Conservation (phyloP, 305 asterid genomes). For the Plantago coronopus region DNA sequence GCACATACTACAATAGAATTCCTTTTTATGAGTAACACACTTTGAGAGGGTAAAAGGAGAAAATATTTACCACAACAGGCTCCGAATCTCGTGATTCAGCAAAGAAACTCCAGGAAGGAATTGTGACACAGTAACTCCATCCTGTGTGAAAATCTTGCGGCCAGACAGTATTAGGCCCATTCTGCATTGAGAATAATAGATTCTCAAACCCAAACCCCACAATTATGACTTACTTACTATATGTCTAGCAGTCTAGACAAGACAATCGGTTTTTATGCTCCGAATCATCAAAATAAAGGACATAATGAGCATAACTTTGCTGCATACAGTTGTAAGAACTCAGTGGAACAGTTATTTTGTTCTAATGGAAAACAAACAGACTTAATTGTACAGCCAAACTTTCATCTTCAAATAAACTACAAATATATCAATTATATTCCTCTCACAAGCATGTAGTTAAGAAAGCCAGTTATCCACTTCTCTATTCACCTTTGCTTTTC, state of each 20-base stretch:
- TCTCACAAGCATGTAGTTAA: neutral
- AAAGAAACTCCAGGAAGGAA: conserved; percentile 62
- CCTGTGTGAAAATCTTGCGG: conserved; percentile 61
- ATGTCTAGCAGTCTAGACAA: conserved; percentile 3
- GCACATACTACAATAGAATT: no score
- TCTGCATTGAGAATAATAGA: conserved; percentile 35
- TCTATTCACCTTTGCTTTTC: neutral
- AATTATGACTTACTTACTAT: neutral
- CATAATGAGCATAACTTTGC: no score
- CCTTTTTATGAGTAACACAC: neutral
- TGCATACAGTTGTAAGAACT: no score
- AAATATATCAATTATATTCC: no score
- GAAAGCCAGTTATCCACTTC: conserved; percentile 1
- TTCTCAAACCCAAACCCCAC: conserved; percentile 9
- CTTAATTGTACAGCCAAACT: no score
- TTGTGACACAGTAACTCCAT: conserved; percentile 72
- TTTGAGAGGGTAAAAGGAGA: neutral
- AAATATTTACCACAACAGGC: conserved; percentile 48
- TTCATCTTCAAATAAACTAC: no score
- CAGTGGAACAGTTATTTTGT: no score
- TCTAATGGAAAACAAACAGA: no score
- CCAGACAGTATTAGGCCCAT: conserved; percentile 58
- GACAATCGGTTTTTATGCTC: conserved; percentile 1
- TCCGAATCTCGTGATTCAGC: conserved; percentile 51
- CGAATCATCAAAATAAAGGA: neutral